Base-by-base conservation (phyloP, 495 filamentous ascomycete species). In the Penicillium crystallinum region DNA sequence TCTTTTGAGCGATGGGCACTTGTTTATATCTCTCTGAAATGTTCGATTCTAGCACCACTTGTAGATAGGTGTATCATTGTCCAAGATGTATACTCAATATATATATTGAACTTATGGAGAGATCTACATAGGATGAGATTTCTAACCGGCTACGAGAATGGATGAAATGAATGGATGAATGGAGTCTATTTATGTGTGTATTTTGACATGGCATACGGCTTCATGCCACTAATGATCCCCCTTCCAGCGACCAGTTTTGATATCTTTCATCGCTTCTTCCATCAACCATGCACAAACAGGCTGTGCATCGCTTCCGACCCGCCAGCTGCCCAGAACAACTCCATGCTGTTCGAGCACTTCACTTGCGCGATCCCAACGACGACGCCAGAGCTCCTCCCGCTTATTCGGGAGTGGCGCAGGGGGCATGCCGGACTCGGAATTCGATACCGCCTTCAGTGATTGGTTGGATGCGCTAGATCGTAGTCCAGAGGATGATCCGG, bases 251-350 rank as follows among this genome's bases (percentile, higher is more conserved):
- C n/a, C 18, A 12, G 37, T 18, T 9, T 45, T 35, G 36, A 25
- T 30, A 56, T 52, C 41, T 72, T 65, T 63, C 55, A 70, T 38
- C 22, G 69, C 70, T 29, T 71, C 68, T 49, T 82, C 73, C 0
- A 82, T 74, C 50, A 86, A 53, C 66, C 68, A 72, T 9, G 78
- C 62, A 54, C 72, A 75, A 29, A 83, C 74, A 46, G 79, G 76
- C 57, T 81, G 70, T 5, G 88, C 86, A 77, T 97, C 93, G n/a
- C 74, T 76, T 1, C 93, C 93, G 5, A 81, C 81, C 37, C 90
- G 78, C 93, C 93, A 98, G 52, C 81, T 91, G 52, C 87, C 81
- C 51, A 99, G 67, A 54, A 82, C 68, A 0, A 97, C 89, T 2
- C 87, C 88, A 44, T 81, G 72, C 0, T 76, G 64, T 4, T 81